Evolutionary conservation across 305 asterid genomes (phyloP), one percentile per base, ranked within the genome.

Genomic region (Fraxinus platypoda): DNA sequence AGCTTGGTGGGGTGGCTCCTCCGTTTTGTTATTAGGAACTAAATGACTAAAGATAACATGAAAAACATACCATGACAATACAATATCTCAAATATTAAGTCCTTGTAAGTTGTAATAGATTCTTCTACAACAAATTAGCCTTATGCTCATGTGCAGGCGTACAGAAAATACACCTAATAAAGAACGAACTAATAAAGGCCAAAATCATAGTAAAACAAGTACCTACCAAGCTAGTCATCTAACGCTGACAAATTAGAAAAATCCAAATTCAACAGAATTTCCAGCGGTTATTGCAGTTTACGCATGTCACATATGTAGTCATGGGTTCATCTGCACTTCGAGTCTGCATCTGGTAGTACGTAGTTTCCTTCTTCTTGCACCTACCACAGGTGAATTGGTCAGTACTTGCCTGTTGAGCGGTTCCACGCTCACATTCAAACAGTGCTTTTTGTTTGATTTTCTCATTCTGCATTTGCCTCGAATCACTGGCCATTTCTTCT

Each of bases 301-400:
- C 97, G 54, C 98, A 95, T 0, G 98, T 95, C 2, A 95, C 97
- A 23, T 74, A 93, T 3, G 98, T 95, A 1, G 98, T 93, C 98
- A 95, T 93, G 0, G 98, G 98, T 85, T 95, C 98, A 35, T 93
- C 98, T 0, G 98, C 98, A 87, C 98, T 93, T 87, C 98, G 83
- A 2, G 94, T 95, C 91, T 95, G 98, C 95, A 93, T 77, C 88
- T 95, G 98, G 81, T 91, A 95, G 78, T 95, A 95, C 28, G 98
- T 95, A 6, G 90, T 80, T 64, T 26, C 35, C 79, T 38, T 26
- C 62, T 23, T 23, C 4, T 87, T 38, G 83, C 92, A 89, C 86
- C 92, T 83, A 1, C 91, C 89, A 57, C 98, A 96, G 23, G 90
- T 93, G 85, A 96, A 96, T 77, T 90, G 87, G 26, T 91, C 84